Evolutionary conservation across 768 basidiomycete genomes (phyloP), one percentile per base, ranked within the genome.

Genomic region (Leccinum arenicola): DNA sequence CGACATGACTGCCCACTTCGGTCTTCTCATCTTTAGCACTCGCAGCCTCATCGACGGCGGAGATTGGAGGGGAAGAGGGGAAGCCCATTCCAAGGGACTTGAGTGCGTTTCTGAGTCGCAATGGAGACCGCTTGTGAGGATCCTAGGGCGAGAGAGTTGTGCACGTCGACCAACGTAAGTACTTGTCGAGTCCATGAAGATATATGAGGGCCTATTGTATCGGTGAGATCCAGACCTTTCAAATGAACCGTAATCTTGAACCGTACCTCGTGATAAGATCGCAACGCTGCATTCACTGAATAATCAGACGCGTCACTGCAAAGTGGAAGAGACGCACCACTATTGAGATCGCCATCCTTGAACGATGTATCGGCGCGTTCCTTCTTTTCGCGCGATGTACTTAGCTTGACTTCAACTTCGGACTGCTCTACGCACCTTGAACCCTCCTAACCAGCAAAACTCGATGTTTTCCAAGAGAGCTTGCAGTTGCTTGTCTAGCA

Each of bases 381-480:
- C 67, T 91, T 91, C 78, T 84, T 86, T 63, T 84, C 76, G 71
- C 79, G 86, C 38, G 86, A 90, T 0, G 76, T 84, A 12, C 71
- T 73, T 31, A 93, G 60, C 70, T 91, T 91, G 38, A 74, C 67
- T 50, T 75, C 68, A 1, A 75, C 78, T 25, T 73, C 76, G 53
- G 55, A 58, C 58, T 63, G 47, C 11, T 67, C 21, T 3, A 66
- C 79, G 36, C 54, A 95, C 95, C 86, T 98, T 98, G 83, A 97
- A 98, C 21, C 89, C 93, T 1, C 97, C 96, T 3, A 99, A 79
- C 97, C 97, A 98, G 68, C 91, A 94, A 65, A 91, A 95, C 71
- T 98, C 97, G 48, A 99, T 87, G 62, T 88, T 93, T 62, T 85
- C 84, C 35, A 97, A 71, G 11, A 99, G 73, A 31, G 85, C 84